These are phyloP conservation scores for Coemansia sp. DNA, from an alignment of 192 early-diverging fungal genomes.

Conservation along the genomic window DNA sequence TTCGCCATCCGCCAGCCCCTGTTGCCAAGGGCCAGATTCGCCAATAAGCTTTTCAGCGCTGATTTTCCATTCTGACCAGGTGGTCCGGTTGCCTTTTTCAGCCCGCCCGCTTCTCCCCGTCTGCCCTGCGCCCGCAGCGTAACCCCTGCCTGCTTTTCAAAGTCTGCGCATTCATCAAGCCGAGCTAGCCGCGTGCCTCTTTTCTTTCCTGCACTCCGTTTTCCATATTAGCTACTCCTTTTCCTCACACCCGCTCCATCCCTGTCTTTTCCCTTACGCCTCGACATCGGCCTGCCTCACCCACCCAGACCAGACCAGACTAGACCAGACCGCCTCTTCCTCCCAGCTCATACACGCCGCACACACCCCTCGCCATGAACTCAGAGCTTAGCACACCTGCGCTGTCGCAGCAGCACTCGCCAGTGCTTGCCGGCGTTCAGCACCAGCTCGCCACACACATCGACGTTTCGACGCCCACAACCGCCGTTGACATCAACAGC, in stretches of 20 bases:
- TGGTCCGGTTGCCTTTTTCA: slow-evolving; percentile 13
- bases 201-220: slow-evolving; percentile 3
- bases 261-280: background rate
- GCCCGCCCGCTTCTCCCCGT: background rate
- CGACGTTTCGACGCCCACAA: slow-evolving; percentile 30
- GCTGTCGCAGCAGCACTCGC: slow-evolving; percentile 56
- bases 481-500: slow-evolving; percentile 37
- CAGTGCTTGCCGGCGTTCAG: slow-evolving; percentile 22
- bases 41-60: slow-evolving; percentile 5
- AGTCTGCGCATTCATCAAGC: background rate
- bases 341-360: slow-evolving; percentile 13
- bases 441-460: slow-evolving; percentile 24
- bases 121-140: slow-evolving; percentile 3
- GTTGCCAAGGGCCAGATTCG: background rate
- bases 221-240: background rate
- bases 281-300: slow-evolving; percentile 22
- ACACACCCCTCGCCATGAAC: slow-evolving; percentile 36
- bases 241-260: background rate
- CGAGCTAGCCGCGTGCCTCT: background rate
- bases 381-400: slow-evolving; percentile 50
- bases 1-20: background rate
- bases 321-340: slow-evolving; percentile 2
- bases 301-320: background rate
- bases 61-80: slow-evolving; percentile 8
- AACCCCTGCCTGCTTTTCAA: background rate